Conservation (phyloP, 495 filamentous ascomycete genomes). For the Apiosordaria backusii region DNA sequence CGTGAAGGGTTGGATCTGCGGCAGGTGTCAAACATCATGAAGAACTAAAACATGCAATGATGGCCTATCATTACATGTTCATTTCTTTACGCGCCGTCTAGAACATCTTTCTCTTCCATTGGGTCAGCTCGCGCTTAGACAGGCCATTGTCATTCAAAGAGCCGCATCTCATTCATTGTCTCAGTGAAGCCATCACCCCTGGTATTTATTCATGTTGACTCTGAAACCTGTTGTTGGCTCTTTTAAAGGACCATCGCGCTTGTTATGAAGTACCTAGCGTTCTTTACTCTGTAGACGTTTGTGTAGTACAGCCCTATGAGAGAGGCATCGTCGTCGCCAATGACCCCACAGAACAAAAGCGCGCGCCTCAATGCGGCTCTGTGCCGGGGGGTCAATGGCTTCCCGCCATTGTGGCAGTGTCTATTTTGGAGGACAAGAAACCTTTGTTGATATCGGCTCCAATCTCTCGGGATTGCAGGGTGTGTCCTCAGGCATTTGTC, state of each 20-base stretch:
- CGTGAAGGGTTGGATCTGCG: neutral
- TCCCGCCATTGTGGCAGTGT: neutral
- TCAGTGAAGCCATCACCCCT: neutral
- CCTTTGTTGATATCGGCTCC: constrained; percentile 6
- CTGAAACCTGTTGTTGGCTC: neutral
- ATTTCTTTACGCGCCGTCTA: neutral
- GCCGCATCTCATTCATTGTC: neutral
- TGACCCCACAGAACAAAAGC: neutral
- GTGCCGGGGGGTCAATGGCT: neutral
- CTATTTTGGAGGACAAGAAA: neutral
- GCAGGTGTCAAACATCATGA: neutral
- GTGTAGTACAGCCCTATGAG: neutral
- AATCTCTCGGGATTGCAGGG: neutral
- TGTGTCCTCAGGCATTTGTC: neutral
- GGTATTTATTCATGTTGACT: neutral
- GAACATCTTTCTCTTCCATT: neutral
- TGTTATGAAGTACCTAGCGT: neutral
- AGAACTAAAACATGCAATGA: neutral
- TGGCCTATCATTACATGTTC: neutral
- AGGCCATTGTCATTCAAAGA: neutral
- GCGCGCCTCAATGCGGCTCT: constrained; percentile 4
- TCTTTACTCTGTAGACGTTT: neutral
- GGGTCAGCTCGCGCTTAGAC: neutral
- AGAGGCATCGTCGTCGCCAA: neutral
- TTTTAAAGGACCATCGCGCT: neutral